Evolutionary conservation across 2,329 filamentous ascomycete genomes (phyloP), one percentile per base, ranked within the genome.

Genomic region (Seiridium unicorne): DNA sequence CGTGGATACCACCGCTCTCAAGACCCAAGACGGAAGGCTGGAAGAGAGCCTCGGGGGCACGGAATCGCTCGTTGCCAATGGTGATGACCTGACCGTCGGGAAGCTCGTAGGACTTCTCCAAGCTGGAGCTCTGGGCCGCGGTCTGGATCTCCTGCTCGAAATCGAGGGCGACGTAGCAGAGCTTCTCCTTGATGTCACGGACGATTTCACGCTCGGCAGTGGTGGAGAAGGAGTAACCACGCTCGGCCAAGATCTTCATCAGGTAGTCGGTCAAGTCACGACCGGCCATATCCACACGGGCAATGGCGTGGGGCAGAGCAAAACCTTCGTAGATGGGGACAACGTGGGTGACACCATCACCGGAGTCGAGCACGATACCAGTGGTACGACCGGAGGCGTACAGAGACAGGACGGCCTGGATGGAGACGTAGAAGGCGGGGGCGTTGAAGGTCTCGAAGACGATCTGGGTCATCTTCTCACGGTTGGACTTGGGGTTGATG

Each of bases 381-480:
- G 95, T 99, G 83, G 95, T 98, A 94, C 95, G 95, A 90, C 95
- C 95, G 76, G 95, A 99, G 74, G 95, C 95, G 85, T 99, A 99
- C 80, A 99, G 91, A 68, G 95, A 99, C 74, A 99, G 88, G 69
- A 99, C 95, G 79, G 95, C 95, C 89, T 98, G 94, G 82, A 99
- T 99, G 76, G 95, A 98, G 86, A 99, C 95, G 88, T 99, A 99
- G 89, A 99, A 98, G 73, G 95, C 95, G 72, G 95, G 95, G 74
- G 95, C 94, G 86, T 99, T 98, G 90, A 99, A 99, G 74, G 95
- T 99, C 89, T 99, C 95, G 86, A 99, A 99, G 80, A 99, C 93
- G 70, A 99, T 99, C 86, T 99, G 95, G 73, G 95, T 98, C 95
- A 99, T 99, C 93, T 99, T 99, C 89, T 99, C 95, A 89, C 95